Evolutionary conservation across 805 yeast species (phyloP).

Genomic region (Blastobotrys parvus): DNA sequence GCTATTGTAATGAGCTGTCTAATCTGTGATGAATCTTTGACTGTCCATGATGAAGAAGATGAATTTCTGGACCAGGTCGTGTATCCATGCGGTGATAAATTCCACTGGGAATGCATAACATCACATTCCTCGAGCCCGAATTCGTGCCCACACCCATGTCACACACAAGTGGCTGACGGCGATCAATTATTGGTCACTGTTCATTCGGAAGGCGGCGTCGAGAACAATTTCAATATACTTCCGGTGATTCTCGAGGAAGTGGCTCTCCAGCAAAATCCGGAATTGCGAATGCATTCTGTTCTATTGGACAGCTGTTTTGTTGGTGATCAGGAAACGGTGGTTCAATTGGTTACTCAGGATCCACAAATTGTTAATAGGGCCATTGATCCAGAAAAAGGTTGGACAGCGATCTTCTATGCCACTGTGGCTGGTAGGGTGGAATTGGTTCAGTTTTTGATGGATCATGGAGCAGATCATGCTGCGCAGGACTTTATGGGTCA

Average conservation of each 20-base stretch:
- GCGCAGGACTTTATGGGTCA: neutral
- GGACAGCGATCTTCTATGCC: conserved; percentile 1
- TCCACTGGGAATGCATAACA: conserved; percentile 3
- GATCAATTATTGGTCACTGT: neutral
- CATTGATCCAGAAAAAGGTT: neutral
- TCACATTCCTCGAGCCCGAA: neutral
- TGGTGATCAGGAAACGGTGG: neutral
- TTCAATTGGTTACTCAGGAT: neutral
- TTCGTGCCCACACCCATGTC: conserved; percentile 1
- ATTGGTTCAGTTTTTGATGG: neutral
- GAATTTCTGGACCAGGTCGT: neutral
- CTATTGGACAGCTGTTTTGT: conserved; percentile 1
- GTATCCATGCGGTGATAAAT: conserved; percentile 2
- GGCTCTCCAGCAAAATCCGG: neutral
- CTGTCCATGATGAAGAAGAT: neutral
- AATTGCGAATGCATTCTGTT: neutral
- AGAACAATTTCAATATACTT: neutral
- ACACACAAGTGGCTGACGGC: neutral
- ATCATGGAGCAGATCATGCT: neutral
- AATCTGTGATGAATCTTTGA: neutral
- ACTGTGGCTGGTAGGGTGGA: neutral
- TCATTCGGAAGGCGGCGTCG: neutral
- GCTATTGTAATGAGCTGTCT: neutral
- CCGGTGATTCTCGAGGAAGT: conserved; percentile 1
- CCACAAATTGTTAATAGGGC: neutral